These are phyloP conservation scores for Amphichorda felina DNA, from an alignment of 2,329 filamentous ascomycete species.

Conservation along the genomic window DNA sequence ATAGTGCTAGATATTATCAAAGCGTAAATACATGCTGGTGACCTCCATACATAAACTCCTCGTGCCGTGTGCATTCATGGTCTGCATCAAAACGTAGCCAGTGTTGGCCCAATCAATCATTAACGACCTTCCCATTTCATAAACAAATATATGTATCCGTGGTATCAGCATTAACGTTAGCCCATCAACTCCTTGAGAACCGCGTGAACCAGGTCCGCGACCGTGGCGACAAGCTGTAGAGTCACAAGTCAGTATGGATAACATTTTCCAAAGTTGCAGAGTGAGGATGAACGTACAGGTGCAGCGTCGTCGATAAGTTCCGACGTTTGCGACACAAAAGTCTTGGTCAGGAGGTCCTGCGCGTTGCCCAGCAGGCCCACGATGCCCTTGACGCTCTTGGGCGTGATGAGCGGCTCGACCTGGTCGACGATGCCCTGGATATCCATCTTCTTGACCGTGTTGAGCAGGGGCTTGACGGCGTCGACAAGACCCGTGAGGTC, in stretches of 20 bases:
- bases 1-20: too few species aligned
- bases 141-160: neutral
- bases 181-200: constrained; percentile 16
- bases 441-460: constrained; percentile 24
- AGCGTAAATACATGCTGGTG: too few species aligned
- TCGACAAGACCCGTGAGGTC: constrained; percentile 19
- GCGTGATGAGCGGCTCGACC: constrained; percentile 26
- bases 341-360: constrained; percentile 20
- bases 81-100: too few species aligned
- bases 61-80: too few species aligned
- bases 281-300: constrained; percentile 16
- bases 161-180: neutral
- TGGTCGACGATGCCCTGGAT: constrained; percentile 20
- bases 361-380: constrained; percentile 24
- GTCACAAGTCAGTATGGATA: constrained; percentile 1
- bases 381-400: constrained; percentile 21
- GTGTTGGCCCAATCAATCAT: too few species aligned
- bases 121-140: neutral
- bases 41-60: too few species aligned
- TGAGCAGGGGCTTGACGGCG: constrained; percentile 18
- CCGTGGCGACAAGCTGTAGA: constrained; percentile 17
- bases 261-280: neutral
- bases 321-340: constrained; percentile 27
- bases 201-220: constrained; percentile 18
- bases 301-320: constrained; percentile 30